Base-by-base conservation (phyloP, 768 basidiomycete species). In the Mycena maculata region DNA sequence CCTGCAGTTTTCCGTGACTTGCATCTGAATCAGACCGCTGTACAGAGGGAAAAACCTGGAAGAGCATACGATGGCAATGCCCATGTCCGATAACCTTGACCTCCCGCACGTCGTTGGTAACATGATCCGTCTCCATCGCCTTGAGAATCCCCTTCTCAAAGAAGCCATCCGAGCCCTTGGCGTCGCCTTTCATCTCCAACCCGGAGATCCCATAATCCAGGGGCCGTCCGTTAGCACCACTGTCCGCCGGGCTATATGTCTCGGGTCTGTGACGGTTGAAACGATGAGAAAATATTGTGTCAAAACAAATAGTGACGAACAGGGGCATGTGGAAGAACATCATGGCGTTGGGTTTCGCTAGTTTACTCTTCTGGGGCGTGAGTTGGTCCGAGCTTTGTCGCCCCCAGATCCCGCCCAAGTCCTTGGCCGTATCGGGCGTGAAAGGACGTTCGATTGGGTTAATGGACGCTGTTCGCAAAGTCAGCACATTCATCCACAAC, bases 311-410 rank as follows among this genome's bases (percentile, higher is more conserved):
- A 23, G 39, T 54, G 4, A 82, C 90, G 23, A 75, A 94, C 91
- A 98, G 75, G 56, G 97, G 97, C 50, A 99, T 99, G 71, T 99
- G 97, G 89, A 98, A 98, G 81, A 97, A 98, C 92, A 95, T 93
- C 71, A 99, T 77, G 0, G 95, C 97, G 73, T 98, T 98, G 1
- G 97, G 97, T 77, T 98, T 99, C 5, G 93, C 94, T 3, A 96
- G 83, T 60, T 82, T 84, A 72, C 80, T 78, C 25, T 78, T 77
- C 53, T 82, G 75, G 0, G 92, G 89, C 0, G 86, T 81, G 52
- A 90, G 73, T 76, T 92, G 92, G 39, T 84, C 87, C 16, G 66
- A 71, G 33, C 77, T 76, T 70, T 91, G 86, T 23, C 92, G 85
- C 57, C 78, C 77, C 92, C 92, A 94, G 52, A 88, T 76, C 54